phyloP scores from a whole-genome alignment of 2,329 filamentous ascomycete species.

The Cryphonectria carpinicola region DNA sequence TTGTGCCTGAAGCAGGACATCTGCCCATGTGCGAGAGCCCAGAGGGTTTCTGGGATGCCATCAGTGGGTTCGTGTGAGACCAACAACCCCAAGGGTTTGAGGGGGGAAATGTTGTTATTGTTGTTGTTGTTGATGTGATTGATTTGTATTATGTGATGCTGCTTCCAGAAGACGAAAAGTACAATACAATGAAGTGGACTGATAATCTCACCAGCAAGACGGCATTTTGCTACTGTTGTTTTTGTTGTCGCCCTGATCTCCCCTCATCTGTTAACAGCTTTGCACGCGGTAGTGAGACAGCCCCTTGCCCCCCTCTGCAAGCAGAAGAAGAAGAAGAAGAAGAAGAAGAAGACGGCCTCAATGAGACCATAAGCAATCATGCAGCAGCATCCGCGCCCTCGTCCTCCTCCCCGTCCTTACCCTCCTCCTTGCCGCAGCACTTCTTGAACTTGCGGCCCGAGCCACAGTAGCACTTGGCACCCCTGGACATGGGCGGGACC shows the following conservation, averaged over 20 bases:
- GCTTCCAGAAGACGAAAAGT: not conserved
- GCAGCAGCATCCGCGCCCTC: not conserved
- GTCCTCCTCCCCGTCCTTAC: not conserved
- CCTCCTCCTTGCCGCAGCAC: constrained; percentile 24
- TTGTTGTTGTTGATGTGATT: not conserved
- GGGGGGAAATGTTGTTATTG: not conserved
- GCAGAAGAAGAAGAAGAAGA: not conserved
- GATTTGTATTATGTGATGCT: not conserved
- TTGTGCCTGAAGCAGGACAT: constrained; percentile 75
- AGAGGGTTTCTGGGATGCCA: constrained; percentile 65
- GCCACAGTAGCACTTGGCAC: constrained; percentile 29
- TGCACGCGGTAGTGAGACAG: too few relatives aligned
- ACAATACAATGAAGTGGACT: not conserved
- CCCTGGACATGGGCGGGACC: constrained; percentile 24
- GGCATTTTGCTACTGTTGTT: not conserved
- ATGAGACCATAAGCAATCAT: not conserved
- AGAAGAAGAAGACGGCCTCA: too few relatives aligned
- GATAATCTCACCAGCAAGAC: constrained; percentile 1
- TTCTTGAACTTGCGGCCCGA: constrained; percentile 29
- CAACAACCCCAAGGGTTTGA: too few relatives aligned
- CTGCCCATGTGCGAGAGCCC: constrained; percentile 83
- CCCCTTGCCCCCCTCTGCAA: not conserved
- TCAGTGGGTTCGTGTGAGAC: constrained; percentile 59
- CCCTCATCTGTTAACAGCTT: not conserved
- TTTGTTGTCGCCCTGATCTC: not conserved